Conservation (phyloP, 768 basidiomycete genomes). For the Trametes gibbosa region DNA sequence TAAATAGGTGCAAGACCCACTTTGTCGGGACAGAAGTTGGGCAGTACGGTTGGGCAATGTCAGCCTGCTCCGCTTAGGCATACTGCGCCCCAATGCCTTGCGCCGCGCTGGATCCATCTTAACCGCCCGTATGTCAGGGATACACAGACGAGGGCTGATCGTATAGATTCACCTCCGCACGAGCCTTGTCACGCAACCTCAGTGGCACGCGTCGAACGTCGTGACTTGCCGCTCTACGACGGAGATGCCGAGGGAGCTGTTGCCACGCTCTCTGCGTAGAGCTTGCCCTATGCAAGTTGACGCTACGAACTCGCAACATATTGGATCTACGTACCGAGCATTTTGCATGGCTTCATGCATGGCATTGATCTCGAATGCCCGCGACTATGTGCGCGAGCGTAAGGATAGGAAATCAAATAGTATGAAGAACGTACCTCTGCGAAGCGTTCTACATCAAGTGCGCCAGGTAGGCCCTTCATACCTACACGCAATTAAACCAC, state of each 20-base stretch:
- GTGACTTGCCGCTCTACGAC: conserved; percentile 92
- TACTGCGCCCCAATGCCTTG: conserved; percentile 40
- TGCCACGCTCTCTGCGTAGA: conserved; percentile 89
- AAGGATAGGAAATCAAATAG: background rate
- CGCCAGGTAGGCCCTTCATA: conserved; percentile 59
- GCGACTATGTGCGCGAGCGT: conserved; percentile 48
- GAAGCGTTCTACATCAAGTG: conserved; percentile 87
- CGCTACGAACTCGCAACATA: background rate
- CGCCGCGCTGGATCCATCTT: conserved; percentile 54
- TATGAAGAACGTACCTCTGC: conserved; percentile 54
- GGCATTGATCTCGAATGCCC: conserved; percentile 85
- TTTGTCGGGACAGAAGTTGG: conserved; percentile 66
- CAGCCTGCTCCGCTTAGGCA: conserved; percentile 63
- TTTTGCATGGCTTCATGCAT: conserved; percentile 87
- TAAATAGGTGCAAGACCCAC: conserved; percentile 38
- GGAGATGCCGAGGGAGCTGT: conserved; percentile 84
- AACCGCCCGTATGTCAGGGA: no score
- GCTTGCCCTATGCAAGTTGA: conserved; percentile 43
- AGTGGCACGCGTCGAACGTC: conserved; percentile 87
- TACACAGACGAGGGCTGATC: no score
- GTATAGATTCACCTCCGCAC: conserved; percentile 58
- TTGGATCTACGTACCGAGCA: conserved; percentile 49
- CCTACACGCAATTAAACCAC: conserved; percentile 35
- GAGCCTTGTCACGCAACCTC: conserved; percentile 79
- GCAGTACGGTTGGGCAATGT: conserved; percentile 59